These are phyloP conservation scores for Stephania japonica DNA, from an alignment of 164 flowering plant species.

Conservation along the genomic window DNA sequence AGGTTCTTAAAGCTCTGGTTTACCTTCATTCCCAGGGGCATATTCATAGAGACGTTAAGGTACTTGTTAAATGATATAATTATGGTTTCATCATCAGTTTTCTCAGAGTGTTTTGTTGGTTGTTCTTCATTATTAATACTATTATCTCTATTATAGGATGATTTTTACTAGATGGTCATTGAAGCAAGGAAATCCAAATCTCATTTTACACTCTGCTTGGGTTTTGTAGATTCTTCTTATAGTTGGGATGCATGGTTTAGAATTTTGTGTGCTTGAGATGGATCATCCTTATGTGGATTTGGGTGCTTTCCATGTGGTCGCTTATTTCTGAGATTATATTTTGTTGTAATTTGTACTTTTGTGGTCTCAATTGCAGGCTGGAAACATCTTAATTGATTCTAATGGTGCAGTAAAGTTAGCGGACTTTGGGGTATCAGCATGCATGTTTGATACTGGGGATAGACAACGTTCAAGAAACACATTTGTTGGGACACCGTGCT, in stretches of 20 bases:
- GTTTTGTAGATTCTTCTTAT: neutral
- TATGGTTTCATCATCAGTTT: neutral
- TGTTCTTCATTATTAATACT: neutral
- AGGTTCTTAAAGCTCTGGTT: slow-evolving; percentile 82
- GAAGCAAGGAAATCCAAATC: neutral
- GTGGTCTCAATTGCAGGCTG: slow-evolving; percentile 56
- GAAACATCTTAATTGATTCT: slow-evolving; percentile 76
- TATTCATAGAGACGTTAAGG: slow-evolving; percentile 98
- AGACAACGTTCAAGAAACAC: slow-evolving; percentile 90
- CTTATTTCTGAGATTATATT: slow-evolving; percentile 7
- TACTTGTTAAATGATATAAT: slow-evolving; percentile 14
- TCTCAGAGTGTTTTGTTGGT: neutral
- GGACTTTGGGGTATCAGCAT: slow-evolving; percentile 95
- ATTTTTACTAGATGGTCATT: neutral
- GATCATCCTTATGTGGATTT: neutral
- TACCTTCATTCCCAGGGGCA: slow-evolving; percentile 93
- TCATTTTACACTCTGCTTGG: neutral
- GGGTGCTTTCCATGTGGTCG: neutral
- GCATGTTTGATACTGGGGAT: slow-evolving; percentile 95
- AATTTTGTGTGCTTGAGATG: neutral
- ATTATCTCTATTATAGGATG: neutral
- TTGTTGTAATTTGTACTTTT: neutral
- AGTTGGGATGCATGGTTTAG: neutral
- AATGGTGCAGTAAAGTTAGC: slow-evolving; percentile 82
- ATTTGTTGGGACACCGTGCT: slow-evolving; percentile 99